Evolutionary conservation across 75 land plant species (phyloP).

Genomic region (Selaginella moellendorffii): DNA sequence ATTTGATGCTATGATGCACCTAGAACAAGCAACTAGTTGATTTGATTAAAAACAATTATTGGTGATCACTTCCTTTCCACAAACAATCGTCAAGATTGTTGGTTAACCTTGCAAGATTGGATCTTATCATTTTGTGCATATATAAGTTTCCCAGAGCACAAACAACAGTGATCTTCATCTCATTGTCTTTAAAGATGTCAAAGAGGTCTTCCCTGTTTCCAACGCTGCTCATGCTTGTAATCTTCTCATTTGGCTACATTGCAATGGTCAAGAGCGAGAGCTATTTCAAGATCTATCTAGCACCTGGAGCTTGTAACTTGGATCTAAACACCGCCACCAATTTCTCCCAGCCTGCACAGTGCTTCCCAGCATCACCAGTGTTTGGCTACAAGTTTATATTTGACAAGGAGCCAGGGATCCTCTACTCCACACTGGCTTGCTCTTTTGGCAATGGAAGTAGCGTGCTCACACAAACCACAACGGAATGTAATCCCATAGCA

Average conservation of each 20-base stretch:
- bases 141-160: too few relatives aligned
- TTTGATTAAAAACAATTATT: too few relatives aligned
- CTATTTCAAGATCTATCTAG: background rate
- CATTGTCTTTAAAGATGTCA: too few relatives aligned
- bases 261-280: background rate
- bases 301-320: background rate
- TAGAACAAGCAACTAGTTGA: too few relatives aligned
- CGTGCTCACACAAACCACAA: background rate
- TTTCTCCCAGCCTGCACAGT: slow-evolving; percentile 1
- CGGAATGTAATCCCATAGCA: background rate
- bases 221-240: background rate
- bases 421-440: background rate
- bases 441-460: background rate
- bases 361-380: background rate
- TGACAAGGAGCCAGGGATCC: background rate
- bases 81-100: too few relatives aligned
- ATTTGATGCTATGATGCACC: too few relatives aligned
- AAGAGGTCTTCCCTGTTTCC: too few relatives aligned
- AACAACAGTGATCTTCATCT: too few relatives aligned
- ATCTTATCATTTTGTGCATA: too few relatives aligned
- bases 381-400: background rate
- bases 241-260: background rate
- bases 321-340: background rate
- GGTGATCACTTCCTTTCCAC: too few relatives aligned
- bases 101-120: too few relatives aligned